Base-by-base conservation (phyloP, 805 yeast genomes). In the Cyberlindnera amylophila region DNA sequence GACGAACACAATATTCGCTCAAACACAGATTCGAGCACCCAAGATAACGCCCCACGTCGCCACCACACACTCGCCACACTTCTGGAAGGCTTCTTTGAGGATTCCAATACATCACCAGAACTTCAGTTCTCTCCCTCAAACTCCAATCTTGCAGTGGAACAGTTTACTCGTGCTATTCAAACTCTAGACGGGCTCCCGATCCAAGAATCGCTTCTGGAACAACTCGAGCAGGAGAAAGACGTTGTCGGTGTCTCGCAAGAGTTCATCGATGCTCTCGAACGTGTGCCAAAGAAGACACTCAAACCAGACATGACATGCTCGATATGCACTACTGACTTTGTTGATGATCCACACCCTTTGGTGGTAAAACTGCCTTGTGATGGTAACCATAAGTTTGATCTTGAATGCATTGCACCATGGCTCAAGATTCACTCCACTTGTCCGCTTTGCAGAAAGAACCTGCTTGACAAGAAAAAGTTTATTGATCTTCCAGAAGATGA, bases 331-430 rank as follows among this genome's bases (percentile, higher is more conserved):
- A 76, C 75, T 49, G 76, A 74, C 44, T 90, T 79, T 54, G 66
- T 74, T 4, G 83, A 80, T 27, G 95, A 88, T 57, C 68, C 78
- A 35, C 81, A 82, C 54, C 96, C 96, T 3, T 66, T 90, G 36
- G 79, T 90, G 11, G 96, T 88, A 14, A 69, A 74, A 51, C 69
- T 90, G 19, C 82, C 83, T 6, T 90, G 98, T 62, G 51, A 42
- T 2, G 61, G 59, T 3, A 69, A 71, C 31, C 98, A 90, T 61
- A 72, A 72, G 32, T 90, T 86, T 62, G 98, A 90, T 59, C 68
- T 89, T 50, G 97, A 91, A 52, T 90, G 97, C 60, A 80, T 91
- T 30, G 82, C 84, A 0, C 93, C 95, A 0, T 90, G 98, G 98
- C 69, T 91, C 39, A 76, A 78, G 49, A 67, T 79, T 39, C 79